Evolutionary conservation across 345 rosid species (phyloP).

Genomic region (Corymbia maculata): DNA sequence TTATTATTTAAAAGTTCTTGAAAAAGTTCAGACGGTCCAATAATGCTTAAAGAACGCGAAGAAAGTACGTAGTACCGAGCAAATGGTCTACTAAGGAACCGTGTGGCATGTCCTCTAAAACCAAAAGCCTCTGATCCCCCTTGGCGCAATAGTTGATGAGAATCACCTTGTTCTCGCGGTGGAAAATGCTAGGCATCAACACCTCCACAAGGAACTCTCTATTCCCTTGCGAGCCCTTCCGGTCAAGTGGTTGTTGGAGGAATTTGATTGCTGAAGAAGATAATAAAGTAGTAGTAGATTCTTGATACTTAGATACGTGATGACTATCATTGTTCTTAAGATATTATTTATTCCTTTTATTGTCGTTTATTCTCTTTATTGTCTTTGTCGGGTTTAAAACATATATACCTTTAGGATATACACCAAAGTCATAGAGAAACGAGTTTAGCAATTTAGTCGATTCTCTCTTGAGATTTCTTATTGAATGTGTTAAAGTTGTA

Average conservation of each 20-base stretch:
- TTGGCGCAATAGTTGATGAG: slow-evolving; percentile 59
- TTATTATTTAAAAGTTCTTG: neutral
- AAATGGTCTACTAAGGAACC: slow-evolving; percentile 62
- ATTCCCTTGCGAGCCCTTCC: slow-evolving; percentile 58
- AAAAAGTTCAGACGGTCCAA: neutral
- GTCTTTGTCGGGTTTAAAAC: too few relatives aligned
- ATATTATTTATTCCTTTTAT: too few relatives aligned
- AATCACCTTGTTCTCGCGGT: slow-evolving; percentile 44
- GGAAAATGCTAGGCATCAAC: slow-evolving; percentile 47
- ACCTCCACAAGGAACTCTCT: slow-evolving; percentile 61
- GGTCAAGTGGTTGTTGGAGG: slow-evolving; percentile 32
- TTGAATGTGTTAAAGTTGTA: too few relatives aligned
- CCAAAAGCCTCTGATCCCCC: slow-evolving; percentile 63
- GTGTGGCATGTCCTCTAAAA: slow-evolving; percentile 49
- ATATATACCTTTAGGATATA: too few relatives aligned
- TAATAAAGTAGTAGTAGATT: too few relatives aligned
- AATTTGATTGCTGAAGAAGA: too few relatives aligned
- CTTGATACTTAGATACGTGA: too few relatives aligned
- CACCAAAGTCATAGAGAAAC: too few relatives aligned
- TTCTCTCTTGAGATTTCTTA: too few relatives aligned
- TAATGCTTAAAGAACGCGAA: neutral
- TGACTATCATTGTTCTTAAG: too few relatives aligned
- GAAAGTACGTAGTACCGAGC: slow-evolving; percentile 18
- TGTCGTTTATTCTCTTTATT: too few relatives aligned
- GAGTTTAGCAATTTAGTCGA: too few relatives aligned